A percentile compares a stretch with the other conserved stretches of the same genome.
Evolutionary conservation across 78 protist species (phyloP).

Genomic region (Dictyostelium citrinum): DNA sequence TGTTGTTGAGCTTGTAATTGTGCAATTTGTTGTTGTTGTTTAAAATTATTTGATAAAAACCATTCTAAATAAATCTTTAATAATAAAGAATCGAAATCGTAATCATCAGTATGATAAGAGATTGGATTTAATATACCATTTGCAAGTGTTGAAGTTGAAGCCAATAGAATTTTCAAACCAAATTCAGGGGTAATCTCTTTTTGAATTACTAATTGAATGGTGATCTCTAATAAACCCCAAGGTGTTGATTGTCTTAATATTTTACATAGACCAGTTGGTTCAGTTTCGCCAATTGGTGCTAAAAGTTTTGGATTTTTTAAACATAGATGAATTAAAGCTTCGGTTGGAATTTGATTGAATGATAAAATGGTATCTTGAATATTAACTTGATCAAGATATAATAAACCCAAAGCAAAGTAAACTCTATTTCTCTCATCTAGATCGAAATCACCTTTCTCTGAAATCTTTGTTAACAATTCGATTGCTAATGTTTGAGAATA

Average conservation of each 20-base stretch:
- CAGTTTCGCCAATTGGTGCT: constrained; percentile 33
- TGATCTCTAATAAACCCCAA: constrained; percentile 64
- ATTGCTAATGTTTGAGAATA: constrained; percentile 40
- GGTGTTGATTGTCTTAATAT: constrained; percentile 63
- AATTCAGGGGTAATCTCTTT: constrained; percentile 59
- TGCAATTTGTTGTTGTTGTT: not conserved
- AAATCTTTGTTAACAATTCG: constrained; percentile 5
- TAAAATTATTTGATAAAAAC: constrained; percentile 30
- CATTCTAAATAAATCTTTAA: constrained; percentile 60
- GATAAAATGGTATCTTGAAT: constrained; percentile 40
- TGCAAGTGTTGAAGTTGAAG: constrained; percentile 15
- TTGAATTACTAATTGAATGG: constrained; percentile 17
- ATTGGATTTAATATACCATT: constrained; percentile 46
- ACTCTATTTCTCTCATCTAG: constrained; percentile 34
- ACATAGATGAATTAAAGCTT: constrained; percentile 25
- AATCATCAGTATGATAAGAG: constrained; percentile 28
- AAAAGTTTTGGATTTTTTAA: constrained; percentile 63
- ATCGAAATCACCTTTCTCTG: constrained; percentile 66
- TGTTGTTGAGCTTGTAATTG: not conserved
- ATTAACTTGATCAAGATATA: constrained; percentile 53
- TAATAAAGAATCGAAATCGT: constrained; percentile 48
- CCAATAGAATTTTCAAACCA: constrained; percentile 24
- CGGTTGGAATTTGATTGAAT: constrained; percentile 46
- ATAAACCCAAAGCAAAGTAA: constrained; percentile 69
- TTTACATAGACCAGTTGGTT: constrained; percentile 52